Evolutionary conservation across 495 filamentous ascomycete genomes (phyloP), one percentile per base, ranked within the genome.

Genomic region (Astrothelium subdiscretum): DNA sequence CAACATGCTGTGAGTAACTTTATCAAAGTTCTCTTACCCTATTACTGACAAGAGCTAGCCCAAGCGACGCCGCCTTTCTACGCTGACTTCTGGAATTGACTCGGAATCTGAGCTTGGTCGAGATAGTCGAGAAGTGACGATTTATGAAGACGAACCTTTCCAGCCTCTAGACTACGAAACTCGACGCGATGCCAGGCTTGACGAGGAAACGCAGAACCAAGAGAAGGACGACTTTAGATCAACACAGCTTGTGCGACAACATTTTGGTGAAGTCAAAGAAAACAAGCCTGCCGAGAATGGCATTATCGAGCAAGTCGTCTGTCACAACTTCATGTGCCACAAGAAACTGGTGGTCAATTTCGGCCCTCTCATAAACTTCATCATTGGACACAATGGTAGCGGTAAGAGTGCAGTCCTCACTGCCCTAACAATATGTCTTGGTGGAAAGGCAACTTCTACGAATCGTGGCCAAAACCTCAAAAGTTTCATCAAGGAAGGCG

Each of bases 321-420:
- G 89, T 72, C 83, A 85, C 63, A 97, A 96, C 70, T 95, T 95
- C 71, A 96, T 97, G 94, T 97, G 92, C 69, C 94, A 99, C 69
- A 75, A 80, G 20, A 85, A 84, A 62, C 83, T 97, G 18, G 80
- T 85, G 59, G 86, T 95, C 57, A 81, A 87, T 42, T 78, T 99
- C 20, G 92, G 94, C 0, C 92, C 94, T 0, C 79, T 96, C 4
- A 94, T 97, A 66, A 99, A 97, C 72, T 99, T 97, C 74, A 91
- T 99, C 58, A 90, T 96, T 60, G 94, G 94, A 2, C 90, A 95
- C 69, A 99, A 99, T 72, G 94, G 94, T 43, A 97, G 94, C 69
- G 94, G 94, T n/a, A 99, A 99, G 76, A 97, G 92, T 71, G 94
- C 94, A 26, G 85, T 97, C 24, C 76, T 99, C n/a, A 97, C 94